These are phyloP conservation scores for Aspergillus tubingensis DNA, from an alignment of 2,329 filamentous ascomycete species.

Conservation along the genomic window DNA sequence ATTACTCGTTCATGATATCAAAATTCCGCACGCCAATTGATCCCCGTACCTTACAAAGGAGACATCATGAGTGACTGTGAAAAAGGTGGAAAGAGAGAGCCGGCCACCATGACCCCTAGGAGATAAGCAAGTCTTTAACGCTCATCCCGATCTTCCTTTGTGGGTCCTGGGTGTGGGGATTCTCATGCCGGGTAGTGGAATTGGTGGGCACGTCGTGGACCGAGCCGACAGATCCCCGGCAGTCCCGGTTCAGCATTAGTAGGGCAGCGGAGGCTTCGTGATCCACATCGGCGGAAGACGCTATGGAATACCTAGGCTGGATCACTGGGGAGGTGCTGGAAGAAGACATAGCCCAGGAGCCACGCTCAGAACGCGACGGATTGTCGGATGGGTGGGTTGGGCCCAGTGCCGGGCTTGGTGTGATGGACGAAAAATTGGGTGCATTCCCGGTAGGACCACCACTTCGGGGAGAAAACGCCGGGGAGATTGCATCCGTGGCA, in stretches of 20 bases:
- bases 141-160: slow-evolving; percentile 53
- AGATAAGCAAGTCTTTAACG: slow-evolving; percentile 57
- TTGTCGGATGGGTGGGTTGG: slow-evolving; percentile 27
- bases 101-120: slow-evolving; percentile 32
- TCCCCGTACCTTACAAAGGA: background rate
- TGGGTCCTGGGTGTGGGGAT: slow-evolving; percentile 15
- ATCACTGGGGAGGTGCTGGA: slow-evolving; percentile 27
- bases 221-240: slow-evolving; percentile 54
- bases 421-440: slow-evolving; percentile 32
- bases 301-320: slow-evolving; percentile 39
- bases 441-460: slow-evolving; percentile 24
- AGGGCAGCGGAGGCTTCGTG: slow-evolving; percentile 84
- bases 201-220: slow-evolving; percentile 26
- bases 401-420: slow-evolving; percentile 40
- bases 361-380: slow-evolving; percentile 25
- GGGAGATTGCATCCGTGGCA: slow-evolving; percentile 30
- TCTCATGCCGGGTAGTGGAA: slow-evolving; percentile 5
- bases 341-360: slow-evolving; percentile 27
- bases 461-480: slow-evolving; percentile 36
- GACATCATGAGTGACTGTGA: background rate
- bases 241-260: slow-evolving; percentile 82
- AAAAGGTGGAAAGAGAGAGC: background rate
- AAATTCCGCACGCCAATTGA: background rate
- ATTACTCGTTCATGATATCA: background rate
- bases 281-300: slow-evolving; percentile 59